Percentiles rank a stretch among this genome's conserved stretches.
These are phyloP conservation scores for Penicillium maclennaniae DNA, from an alignment of 495 filamentous ascomycete species.

Conservation along the genomic window DNA sequence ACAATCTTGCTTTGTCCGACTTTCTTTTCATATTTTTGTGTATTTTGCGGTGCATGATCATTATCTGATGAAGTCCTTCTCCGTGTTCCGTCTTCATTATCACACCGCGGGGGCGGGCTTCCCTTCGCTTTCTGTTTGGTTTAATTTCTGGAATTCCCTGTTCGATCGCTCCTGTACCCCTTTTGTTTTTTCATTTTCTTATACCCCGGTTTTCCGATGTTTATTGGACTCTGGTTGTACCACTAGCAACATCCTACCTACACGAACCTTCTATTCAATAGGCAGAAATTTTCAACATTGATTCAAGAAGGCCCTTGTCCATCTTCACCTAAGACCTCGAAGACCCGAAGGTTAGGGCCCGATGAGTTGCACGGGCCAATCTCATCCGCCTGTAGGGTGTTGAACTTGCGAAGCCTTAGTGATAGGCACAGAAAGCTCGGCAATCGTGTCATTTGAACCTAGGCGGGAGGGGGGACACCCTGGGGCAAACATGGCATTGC, in stretches of 20 bases:
- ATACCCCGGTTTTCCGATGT: slow-evolving; percentile 35
- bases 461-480: not conserved
- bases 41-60: slow-evolving; percentile 18
- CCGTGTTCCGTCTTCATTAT: slow-evolving; percentile 9
- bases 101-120: slow-evolving; percentile 18
- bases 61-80: slow-evolving; percentile 19
- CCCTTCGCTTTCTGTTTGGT: slow-evolving; percentile 18
- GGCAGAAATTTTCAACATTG: slow-evolving; percentile 15
- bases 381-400: not conserved
- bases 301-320: not conserved
- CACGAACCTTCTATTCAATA: slow-evolving; percentile 18
- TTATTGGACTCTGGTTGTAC: slow-evolving; percentile 39
- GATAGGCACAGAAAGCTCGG: not conserved
- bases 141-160: slow-evolving; percentile 5
- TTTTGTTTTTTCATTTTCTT: slow-evolving; percentile 24
- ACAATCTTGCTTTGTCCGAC: slow-evolving; percentile 12
- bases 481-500: slow-evolving; percentile 10
- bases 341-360: not conserved
- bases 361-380: not conserved
- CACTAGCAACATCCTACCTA: slow-evolving; percentile 20
- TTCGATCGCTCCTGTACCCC: slow-evolving; percentile 13
- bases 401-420: not conserved
- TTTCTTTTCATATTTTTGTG: slow-evolving; percentile 9
- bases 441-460: not conserved
- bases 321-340: not conserved